These are phyloP conservation scores for Colletotrichum tofieldiae DNA, from an alignment of 2,329 filamentous ascomycete genomes.

Conservation along the genomic window DNA sequence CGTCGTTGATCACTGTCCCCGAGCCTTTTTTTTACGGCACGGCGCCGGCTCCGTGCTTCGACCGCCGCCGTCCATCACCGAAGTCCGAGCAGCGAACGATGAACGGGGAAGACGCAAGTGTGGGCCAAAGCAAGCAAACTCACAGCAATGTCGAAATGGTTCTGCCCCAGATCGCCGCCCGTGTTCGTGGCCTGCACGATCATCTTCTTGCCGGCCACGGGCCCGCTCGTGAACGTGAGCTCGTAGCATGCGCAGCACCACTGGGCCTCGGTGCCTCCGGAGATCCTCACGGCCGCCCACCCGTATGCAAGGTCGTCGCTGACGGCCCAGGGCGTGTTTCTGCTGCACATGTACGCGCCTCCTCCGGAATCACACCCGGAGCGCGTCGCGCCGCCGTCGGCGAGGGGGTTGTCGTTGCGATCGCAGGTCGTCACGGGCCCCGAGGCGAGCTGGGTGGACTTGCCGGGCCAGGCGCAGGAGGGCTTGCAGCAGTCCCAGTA, in stretches of 20 bases:
- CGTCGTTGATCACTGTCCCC: background rate
- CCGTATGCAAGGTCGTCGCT: constrained; percentile 67
- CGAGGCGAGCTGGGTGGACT: constrained; percentile 56
- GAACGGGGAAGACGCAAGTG: background rate
- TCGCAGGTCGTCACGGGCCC: constrained; percentile 64
- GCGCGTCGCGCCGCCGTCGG: constrained; percentile 53
- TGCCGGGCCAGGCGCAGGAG: constrained; percentile 69
- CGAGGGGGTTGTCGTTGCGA: constrained; percentile 64
- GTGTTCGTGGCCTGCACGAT: constrained; percentile 75
- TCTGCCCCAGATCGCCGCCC: constrained; percentile 66
- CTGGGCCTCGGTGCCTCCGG: constrained; percentile 58
- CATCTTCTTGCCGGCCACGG: constrained; percentile 71
- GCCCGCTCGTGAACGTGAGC: constrained; percentile 71
- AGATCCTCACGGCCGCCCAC: constrained; percentile 67
- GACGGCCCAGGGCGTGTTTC: constrained; percentile 67
- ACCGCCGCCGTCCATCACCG: background rate
- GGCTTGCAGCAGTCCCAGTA: constrained; percentile 73
- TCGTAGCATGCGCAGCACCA: constrained; percentile 73
- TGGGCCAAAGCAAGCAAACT: constrained; percentile 39
- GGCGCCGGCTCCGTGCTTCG: no score
- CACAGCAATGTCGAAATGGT: constrained; percentile 69
- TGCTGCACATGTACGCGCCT: constrained; percentile 67
- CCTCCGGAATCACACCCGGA: constrained; percentile 62
- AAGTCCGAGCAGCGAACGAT: background rate
- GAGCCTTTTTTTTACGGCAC: no score